Evolutionary conservation across 139 green algal genomes (phyloP).

Genomic region (Eudorina sp.): DNA sequence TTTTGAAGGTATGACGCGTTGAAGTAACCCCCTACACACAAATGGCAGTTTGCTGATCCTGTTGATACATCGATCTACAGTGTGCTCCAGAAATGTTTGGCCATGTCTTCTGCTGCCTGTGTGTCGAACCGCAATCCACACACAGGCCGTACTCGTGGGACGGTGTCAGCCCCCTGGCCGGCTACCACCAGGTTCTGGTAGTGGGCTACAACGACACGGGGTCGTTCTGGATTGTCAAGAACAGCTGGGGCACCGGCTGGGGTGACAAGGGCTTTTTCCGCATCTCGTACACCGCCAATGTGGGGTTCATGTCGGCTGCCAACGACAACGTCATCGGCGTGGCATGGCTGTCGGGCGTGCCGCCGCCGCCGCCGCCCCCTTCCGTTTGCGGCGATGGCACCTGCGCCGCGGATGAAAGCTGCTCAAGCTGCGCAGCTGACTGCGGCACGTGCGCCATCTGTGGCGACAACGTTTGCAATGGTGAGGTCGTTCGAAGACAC

Average conservation of each 20-base stretch:
- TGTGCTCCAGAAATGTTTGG: no score
- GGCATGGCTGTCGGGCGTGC: background rate
- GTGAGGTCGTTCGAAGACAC: no score
- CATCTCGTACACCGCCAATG: constrained; percentile 30
- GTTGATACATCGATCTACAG: no score
- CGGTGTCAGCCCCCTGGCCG: background rate
- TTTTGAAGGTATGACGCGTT: no score
- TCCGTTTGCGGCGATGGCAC: background rate
- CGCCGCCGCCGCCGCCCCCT: background rate
- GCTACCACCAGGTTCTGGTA: constrained; percentile 14
- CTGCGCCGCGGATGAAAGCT: background rate
- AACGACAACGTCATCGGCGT: constrained; percentile 7
- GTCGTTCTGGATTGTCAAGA: constrained; percentile 95
- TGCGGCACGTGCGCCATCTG: constrained; percentile 1
- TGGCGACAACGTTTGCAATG: background rate
- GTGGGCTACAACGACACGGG: constrained; percentile 36
- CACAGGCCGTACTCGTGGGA: constrained; percentile 29
- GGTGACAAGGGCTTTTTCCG: constrained; percentile 89
- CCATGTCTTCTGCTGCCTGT: no score
- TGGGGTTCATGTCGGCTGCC: background rate
- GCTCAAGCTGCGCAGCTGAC: background rate
- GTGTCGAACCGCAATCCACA: no score
- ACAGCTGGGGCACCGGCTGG: constrained; percentile 93
- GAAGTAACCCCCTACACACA: no score
- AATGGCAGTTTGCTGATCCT: no score